Conservation (phyloP, 345 rosid species). For the Gossypioides kirkii region DNA sequence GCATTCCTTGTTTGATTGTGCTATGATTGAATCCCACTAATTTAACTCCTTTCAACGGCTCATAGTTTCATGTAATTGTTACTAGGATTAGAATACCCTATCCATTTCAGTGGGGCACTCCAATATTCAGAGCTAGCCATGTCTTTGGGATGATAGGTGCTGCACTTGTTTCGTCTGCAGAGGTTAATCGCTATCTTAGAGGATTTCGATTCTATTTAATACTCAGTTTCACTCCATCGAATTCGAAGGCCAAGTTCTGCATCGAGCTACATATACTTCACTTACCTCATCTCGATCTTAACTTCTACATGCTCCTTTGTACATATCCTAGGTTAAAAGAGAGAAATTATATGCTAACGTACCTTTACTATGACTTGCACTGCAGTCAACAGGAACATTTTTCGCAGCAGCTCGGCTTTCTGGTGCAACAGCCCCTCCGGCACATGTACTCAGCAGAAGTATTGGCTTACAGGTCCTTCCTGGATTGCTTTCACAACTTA, state of each 20-base stretch:
- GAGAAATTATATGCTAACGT: constrained; percentile 7
- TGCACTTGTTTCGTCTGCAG: constrained; percentile 81
- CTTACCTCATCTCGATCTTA: not conserved
- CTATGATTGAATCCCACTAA: not conserved
- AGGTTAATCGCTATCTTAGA: constrained; percentile 39
- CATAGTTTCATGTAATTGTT: not conserved
- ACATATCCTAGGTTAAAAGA: not conserved
- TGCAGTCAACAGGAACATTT: constrained; percentile 78
- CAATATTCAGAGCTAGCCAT: constrained; percentile 86
- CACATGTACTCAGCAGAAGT: constrained; percentile 76
- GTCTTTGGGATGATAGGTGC: constrained; percentile 95
- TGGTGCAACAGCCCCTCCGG: constrained; percentile 91
- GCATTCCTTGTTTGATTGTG: constrained; percentile 6
- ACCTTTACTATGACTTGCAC: not conserved
- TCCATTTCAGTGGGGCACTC: constrained; percentile 98
- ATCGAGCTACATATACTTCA: not conserved
- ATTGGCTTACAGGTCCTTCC: constrained; percentile 73
- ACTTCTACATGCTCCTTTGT: not conserved
- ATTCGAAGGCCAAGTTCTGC: not conserved
- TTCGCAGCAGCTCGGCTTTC: constrained; percentile 81
- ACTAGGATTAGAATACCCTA: constrained; percentile 84
- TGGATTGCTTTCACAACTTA: constrained; percentile 3
- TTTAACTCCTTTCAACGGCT: not conserved
- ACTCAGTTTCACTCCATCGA: not conserved
- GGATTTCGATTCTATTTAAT: not conserved